Percentiles rank a stretch among this genome's conserved stretches.
Conservation (phyloP, 805 yeast genomes). For the Pichia nanzhaoensis region DNA sequence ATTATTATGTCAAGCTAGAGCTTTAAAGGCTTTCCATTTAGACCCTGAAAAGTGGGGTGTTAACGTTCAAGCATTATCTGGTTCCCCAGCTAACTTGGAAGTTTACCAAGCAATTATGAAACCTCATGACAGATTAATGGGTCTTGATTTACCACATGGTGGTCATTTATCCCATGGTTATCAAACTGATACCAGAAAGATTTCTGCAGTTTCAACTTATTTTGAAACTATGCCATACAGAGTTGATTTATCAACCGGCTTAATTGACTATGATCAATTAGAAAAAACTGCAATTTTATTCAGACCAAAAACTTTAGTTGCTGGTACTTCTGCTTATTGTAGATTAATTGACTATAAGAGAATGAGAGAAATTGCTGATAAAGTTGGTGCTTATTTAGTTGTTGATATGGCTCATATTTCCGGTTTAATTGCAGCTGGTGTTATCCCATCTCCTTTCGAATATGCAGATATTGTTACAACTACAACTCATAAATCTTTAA, state of each 20-base stretch:
- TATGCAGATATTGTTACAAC: constrained; percentile 97
- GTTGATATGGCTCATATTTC: constrained; percentile 99
- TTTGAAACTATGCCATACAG: constrained; percentile 99
- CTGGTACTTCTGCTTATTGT: constrained; percentile 98
- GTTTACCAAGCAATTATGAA: constrained; percentile 93
- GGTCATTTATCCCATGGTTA: constrained; percentile 98
- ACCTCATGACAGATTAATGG: constrained; percentile 96
- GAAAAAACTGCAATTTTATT: constrained; percentile 85
- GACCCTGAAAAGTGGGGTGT: constrained; percentile 91
- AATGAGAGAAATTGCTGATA: constrained; percentile 94
- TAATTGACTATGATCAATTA: constrained; percentile 92
- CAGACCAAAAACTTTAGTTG: constrained; percentile 95
- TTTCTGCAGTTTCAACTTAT: constrained; percentile 92
- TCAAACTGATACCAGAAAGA: constrained; percentile 89
- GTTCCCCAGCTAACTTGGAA: constrained; percentile 96
- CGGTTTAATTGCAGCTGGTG: constrained; percentile 93
- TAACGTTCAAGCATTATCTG: constrained; percentile 92
- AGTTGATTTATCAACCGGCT: constrained; percentile 83
- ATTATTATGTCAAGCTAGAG: constrained; percentile 87
- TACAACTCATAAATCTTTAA: constrained; percentile 95
- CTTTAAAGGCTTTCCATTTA: constrained; percentile 79
- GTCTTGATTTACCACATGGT: constrained; percentile 96
- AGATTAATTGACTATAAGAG: constrained; percentile 94
- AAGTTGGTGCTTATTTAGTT: constrained; percentile 92
- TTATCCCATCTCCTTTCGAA: constrained; percentile 93